Conservation (phyloP, 345 rosid species). For the Eutrema yunnanense region DNA sequence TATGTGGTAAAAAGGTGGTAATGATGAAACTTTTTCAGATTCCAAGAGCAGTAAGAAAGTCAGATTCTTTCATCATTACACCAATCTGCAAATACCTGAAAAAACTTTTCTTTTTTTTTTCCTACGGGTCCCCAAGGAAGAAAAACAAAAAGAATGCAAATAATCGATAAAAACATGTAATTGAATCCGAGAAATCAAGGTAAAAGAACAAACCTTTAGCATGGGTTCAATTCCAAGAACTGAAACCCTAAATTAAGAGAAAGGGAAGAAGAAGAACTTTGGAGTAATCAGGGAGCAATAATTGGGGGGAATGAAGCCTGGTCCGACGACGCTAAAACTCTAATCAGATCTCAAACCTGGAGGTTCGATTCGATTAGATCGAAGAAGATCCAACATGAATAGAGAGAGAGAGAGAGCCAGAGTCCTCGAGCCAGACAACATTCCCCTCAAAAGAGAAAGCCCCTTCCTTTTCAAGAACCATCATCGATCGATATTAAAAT, state of each 20-base stretch:
- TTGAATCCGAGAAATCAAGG: neutral
- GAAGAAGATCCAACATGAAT: constrained; percentile 12
- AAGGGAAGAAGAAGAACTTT: neutral
- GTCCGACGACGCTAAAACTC: constrained; percentile 71
- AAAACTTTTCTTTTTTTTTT: neutral
- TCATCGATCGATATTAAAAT: neutral
- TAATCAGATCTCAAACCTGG: constrained; percentile 21
- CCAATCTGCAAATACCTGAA: constrained; percentile 42
- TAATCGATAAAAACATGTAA: neutral
- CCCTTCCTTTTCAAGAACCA: constrained; percentile 14
- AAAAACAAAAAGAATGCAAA: neutral
- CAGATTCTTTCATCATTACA: constrained; percentile 57
- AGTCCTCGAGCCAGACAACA: constrained; percentile 98
- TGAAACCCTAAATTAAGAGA: constrained; percentile 13
- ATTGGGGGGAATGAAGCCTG: constrained; percentile 99
- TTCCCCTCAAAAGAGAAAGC: constrained; percentile 74
- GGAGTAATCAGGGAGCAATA: constrained; percentile 35
- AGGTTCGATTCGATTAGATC: neutral
- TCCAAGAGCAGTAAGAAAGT: constrained; percentile 30
- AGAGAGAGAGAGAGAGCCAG: constrained; percentile 22
- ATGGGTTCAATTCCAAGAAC: constrained; percentile 1
- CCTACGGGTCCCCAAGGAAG: constrained; percentile 15
- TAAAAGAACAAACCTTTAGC: constrained; percentile 34
- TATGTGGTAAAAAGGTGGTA: constrained; percentile 24
- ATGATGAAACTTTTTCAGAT: constrained; percentile 45